Conservation (phyloP, 176 grass and related monocot species). For the Triticum timopheevii region DNA sequence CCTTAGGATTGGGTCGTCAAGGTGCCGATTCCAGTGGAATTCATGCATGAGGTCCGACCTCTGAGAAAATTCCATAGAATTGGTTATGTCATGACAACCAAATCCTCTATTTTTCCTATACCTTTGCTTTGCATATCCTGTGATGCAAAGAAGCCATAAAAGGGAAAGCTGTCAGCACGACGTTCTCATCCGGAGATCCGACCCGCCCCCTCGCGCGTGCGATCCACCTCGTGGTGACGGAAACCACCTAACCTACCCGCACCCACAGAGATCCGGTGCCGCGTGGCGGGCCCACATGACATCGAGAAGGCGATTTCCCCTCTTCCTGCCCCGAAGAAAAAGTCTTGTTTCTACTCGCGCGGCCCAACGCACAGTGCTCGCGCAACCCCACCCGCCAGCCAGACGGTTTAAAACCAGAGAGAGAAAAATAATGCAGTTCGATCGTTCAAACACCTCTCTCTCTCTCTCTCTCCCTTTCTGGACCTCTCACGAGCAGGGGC, state of each 20-base stretch:
- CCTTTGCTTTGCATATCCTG: too few relatives aligned
- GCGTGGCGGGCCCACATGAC: background rate
- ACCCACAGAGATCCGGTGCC: background rate
- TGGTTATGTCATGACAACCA: too few relatives aligned
- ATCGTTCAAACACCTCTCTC: background rate
- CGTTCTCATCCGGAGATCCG: too few relatives aligned
- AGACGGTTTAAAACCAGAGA: background rate
- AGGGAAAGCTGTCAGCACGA: too few relatives aligned
- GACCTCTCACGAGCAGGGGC: constrained; percentile 4
- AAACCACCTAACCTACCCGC: background rate
- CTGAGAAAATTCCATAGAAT: too few relatives aligned
- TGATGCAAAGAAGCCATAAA: too few relatives aligned
- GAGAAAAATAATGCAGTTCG: background rate
- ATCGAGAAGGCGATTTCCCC: background rate
- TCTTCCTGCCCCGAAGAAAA: background rate
- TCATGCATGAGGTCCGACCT: too few relatives aligned
- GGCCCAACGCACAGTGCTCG: background rate
- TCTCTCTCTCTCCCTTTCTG: background rate
- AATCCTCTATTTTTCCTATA: too few relatives aligned
- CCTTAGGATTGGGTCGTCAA: too few relatives aligned
- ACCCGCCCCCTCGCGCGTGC: too few relatives aligned
- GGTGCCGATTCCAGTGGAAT: too few relatives aligned
- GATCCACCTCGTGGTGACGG: background rate
- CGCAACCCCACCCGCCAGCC: background rate
- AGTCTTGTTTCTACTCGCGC: background rate